Evolutionary conservation across 768 basidiomycete species (phyloP), one percentile per base, ranked within the genome.

Genomic region (Amanita pallidorosea): DNA sequence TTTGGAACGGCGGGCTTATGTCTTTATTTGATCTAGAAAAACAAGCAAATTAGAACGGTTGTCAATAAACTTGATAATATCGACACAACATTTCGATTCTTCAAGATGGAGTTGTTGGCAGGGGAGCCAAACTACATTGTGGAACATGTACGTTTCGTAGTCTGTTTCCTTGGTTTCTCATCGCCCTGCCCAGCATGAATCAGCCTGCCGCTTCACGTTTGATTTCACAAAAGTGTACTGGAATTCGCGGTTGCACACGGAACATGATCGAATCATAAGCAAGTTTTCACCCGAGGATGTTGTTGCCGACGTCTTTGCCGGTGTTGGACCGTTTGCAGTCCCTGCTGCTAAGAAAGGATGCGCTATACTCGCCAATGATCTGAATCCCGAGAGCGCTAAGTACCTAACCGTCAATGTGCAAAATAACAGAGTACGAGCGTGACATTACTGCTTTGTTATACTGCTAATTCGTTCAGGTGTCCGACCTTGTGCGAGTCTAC

Each of bases 171-270:
- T 25, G 7, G 20, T 35, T 50, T 17, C 36, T 53, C 31, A 55
- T 41, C 27, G 42, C 31, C n/a, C 34, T 35, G 48, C 15, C 12
- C 59, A 96, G 93, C 75, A 75, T 55, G 95, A 99, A 70, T 79
- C 84, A 7, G 77, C 81, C 57, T 97, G 93, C 64, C 72, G 70
- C 29, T 98, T 98, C 66, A 83, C 76, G 1, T 98, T 99, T 59
- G 93, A 99, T 64, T 99, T 98, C 61, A 83, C 86, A 5, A 74
- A 83, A 61, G 96, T 98, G 11, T 99, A 99, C 66, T 99, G 94
- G 94, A 99, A 99, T 69, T 95, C 94, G 13, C 83, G 96, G 34
- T 70, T 99, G 33, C 87, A 91, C 52, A 81, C 83, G 4, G 96
- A 99, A 61, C 96, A 99, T 61, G 80, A 82, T 23, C 83, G 94